These are phyloP conservation scores for Nemania bipapillata DNA, from an alignment of 2,329 filamentous ascomycete species.

Conservation along the genomic window DNA sequence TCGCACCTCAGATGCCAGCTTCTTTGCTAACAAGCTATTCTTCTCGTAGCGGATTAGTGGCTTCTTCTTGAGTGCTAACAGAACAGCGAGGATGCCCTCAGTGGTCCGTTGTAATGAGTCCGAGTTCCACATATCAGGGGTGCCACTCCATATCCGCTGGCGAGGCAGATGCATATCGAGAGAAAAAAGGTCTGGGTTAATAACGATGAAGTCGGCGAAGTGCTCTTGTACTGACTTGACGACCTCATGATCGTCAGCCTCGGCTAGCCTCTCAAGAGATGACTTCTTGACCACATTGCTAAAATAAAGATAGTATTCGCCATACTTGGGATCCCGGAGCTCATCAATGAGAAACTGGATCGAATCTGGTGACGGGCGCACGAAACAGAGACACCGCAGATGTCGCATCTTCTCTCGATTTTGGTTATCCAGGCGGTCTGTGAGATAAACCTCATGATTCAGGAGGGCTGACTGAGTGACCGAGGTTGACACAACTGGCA, in stretches of 20 bases:
- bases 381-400: constrained; percentile 89
- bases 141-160: constrained; percentile 81
- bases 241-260: constrained; percentile 97
- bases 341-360: constrained; percentile 96
- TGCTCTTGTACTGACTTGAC: constrained; percentile 94
- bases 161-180: constrained; percentile 77
- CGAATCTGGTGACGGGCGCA: constrained; percentile 90
- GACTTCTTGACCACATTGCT: constrained; percentile 99
- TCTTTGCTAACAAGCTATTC: constrained; percentile 89
- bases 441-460: constrained; percentile 97
- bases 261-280: constrained; percentile 88
- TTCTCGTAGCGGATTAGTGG: constrained; percentile 93
- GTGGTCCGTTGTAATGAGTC: constrained; percentile 87
- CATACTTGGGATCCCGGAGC: constrained; percentile 93
- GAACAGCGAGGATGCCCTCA: constrained; percentile 84
- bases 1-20: constrained; percentile 89
- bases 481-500: constrained; percentile 91
- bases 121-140: constrained; percentile 87
- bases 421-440: constrained; percentile 90
- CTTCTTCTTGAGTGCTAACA: constrained; percentile 94
- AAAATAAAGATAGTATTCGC: constrained; percentile 96
- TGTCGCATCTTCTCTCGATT: constrained; percentile 98
- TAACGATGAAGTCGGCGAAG: constrained; percentile 93
- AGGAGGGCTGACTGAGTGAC: constrained; percentile 94
- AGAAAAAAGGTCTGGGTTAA: constrained; percentile 93